Evolutionary conservation across 306 rosid species (phyloP), one percentile per base, ranked within the genome.

Genomic region (Phaseolus lunatus): DNA sequence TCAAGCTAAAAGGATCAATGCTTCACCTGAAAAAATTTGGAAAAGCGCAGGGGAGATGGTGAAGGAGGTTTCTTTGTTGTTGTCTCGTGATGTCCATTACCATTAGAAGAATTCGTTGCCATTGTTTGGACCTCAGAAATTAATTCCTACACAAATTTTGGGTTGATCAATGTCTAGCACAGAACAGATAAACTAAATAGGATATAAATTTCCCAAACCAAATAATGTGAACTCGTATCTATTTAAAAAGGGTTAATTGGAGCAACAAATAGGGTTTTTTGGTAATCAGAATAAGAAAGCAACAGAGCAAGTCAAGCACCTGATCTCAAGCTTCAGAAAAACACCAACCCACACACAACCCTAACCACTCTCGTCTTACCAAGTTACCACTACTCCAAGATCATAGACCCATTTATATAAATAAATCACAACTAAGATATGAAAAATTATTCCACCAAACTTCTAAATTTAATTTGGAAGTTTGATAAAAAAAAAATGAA

Each of bases 41-140:
- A 92, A 85, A 86, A 88, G 26, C 98, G 92, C 91, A 93, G 64
- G n/a, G 97, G 98, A 50, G 98, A 93, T 31, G 98, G 98, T 79
- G 20, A 18, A 39, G 97, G 98, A 70, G 98, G 97, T 81, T 82
- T 79, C 82, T 93, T 93, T 72, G 91, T 39, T 57, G 96, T 80
- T 91, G 76, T 26, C 11, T 81, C 77, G 61, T 76, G 78, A 52
- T 77, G 86, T 65, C 93, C 97, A 83, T 56, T 7, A 94, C 94
- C 94, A 92, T 93, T 91, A 39, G 96, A 83, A 29, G 87, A 80
- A 81, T 85, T 85, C 6, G 82, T 73, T 11, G 92, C 93, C 93
- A 91, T 91, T 50, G 54, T 92, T 70, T 53, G 2, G 56, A 79
- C 20, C 67, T 73, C 71, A 8, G 14, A 53, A 26, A 58, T 26